Evolutionary conservation across 768 basidiomycete species (phyloP).

Genomic region (Panaeolus papilionaceus): DNA sequence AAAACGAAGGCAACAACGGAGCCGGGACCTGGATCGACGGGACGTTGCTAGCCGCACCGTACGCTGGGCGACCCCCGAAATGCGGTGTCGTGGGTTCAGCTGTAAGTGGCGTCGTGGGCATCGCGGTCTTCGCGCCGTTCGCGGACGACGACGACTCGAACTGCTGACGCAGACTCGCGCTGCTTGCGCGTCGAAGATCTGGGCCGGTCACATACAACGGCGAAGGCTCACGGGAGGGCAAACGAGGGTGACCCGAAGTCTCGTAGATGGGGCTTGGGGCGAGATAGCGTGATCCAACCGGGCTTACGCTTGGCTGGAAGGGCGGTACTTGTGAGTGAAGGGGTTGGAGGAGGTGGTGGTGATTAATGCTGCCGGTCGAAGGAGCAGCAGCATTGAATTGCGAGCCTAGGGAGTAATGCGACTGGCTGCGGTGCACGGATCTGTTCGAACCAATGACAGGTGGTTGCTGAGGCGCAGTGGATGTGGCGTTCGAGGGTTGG

Average conservation of each 20-base stretch:
- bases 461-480: conserved; percentile 16
- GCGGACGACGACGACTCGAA: neutral
- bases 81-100: neutral
- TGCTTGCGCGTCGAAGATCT: conserved; percentile 25
- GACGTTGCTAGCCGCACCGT: conserved; percentile 14
- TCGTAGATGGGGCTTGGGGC: conserved; percentile 69
- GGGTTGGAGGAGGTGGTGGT: neutral
- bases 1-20: conserved; percentile 76
- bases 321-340: neutral
- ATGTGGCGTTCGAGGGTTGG: conserved; percentile 5
- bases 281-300: conserved; percentile 19
- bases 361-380: neutral
- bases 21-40: conserved; percentile 44
- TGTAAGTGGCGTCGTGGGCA: neutral
- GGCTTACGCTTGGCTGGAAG: conserved; percentile 24
- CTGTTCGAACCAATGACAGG: conserved; percentile 24
- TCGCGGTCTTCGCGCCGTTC: neutral
- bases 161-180: neutral
- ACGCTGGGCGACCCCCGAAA: conserved; percentile 19
- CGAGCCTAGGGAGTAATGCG: conserved; percentile 53
- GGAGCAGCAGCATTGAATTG: conserved; percentile 39
- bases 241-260: conserved; percentile 51
- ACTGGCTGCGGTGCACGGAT: conserved; percentile 56
- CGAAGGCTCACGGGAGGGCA: conserved; percentile 40
- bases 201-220: conserved; percentile 45